phyloP scores from a whole-genome alignment of 2,329 filamentous ascomycete species.

The Truncatella angustata region DNA sequence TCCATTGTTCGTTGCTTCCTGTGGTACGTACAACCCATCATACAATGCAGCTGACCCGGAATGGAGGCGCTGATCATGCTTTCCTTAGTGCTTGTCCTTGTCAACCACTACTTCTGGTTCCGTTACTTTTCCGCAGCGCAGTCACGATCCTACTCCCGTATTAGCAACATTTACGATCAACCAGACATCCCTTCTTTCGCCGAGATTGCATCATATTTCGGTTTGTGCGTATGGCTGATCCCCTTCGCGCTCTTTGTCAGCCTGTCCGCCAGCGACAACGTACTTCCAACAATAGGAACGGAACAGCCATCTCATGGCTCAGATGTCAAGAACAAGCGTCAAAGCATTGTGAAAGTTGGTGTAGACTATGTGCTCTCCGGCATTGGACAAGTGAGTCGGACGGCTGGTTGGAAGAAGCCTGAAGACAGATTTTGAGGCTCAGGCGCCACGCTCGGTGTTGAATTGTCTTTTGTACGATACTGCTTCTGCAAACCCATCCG shows the following conservation, averaged over 20 bases:
- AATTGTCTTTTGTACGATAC: constrained; percentile 9
- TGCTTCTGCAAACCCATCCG: background rate
- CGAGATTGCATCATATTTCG: constrained; percentile 94
- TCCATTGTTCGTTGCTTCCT: constrained; percentile 81
- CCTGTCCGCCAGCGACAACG: constrained; percentile 89
- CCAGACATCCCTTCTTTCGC: constrained; percentile 76
- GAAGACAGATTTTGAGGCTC: constrained; percentile 34
- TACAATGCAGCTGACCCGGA: too few relatives aligned
- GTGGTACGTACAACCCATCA: constrained; percentile 66
- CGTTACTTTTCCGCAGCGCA: constrained; percentile 76
- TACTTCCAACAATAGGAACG: constrained; percentile 86
- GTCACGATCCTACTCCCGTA: constrained; percentile 53
- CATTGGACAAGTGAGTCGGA: constrained; percentile 44
- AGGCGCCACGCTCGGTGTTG: constrained; percentile 4
- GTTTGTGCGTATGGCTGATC: constrained; percentile 93
- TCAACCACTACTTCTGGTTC: constrained; percentile 97
- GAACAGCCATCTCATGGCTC: constrained; percentile 53
- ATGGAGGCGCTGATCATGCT: too few relatives aligned
- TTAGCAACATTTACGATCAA: constrained; percentile 61
- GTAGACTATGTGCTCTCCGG: constrained; percentile 56
- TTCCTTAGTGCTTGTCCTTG: constrained; percentile 74
- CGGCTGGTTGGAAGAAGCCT: constrained; percentile 39
- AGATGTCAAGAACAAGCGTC: constrained; percentile 50
- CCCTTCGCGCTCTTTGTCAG: constrained; percentile 95
- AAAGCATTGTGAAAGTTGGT: constrained; percentile 65